Base-by-base conservation (phyloP, 75 land plant genomes). In the Pinus albicaulis region DNA sequence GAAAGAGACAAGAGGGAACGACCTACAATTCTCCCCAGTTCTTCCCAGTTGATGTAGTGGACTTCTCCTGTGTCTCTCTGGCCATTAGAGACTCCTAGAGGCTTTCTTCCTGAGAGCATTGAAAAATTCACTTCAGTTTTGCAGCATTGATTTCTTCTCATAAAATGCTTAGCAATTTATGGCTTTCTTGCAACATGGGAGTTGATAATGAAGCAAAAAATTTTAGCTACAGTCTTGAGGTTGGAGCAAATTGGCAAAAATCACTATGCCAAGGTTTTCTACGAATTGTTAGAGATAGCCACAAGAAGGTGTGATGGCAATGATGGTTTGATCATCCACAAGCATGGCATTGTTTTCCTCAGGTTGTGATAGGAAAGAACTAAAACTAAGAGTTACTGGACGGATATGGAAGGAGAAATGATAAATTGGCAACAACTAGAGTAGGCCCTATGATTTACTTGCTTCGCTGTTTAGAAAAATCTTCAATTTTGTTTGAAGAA, bases 41-140 rank as follows among this genome's bases (percentile, higher is more conserved):
- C 7, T 44, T 23, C 44, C 28, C 57, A 19, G 55, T 53, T 24
- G 57, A 72, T 14, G 20, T 16, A 23, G 56, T 24, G 13, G 73
- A 15, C 8, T 76, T n/a, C 6, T 59, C 8, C 3, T 36, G 26
- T 12, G 57, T 55, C 68, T 23, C 71, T 10, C 73, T 70, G 64
- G 56, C 76, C 52, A 56, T 56, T 55, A 64, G n/a, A 70, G 76
- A 69, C 19, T 79, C 13, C 5, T 13, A 48, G 79, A 59, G 19
- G 86, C 77, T 77, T 87, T 91, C 86, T 82, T 93, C 74, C 91
- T 81, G 58, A 93, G 70, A 23, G 78, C 72, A 38, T 90, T 87
- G 72, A 89, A 92, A 69, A 92, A 89, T 24, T 85, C 92, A 78
- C 72, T 82, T 26, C 88, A 75, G 25, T 86, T 83, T 77, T 87